Conservation (phyloP, 1,284 basidiomycete genomes). For the Ceratobasidium papillatum region DNA sequence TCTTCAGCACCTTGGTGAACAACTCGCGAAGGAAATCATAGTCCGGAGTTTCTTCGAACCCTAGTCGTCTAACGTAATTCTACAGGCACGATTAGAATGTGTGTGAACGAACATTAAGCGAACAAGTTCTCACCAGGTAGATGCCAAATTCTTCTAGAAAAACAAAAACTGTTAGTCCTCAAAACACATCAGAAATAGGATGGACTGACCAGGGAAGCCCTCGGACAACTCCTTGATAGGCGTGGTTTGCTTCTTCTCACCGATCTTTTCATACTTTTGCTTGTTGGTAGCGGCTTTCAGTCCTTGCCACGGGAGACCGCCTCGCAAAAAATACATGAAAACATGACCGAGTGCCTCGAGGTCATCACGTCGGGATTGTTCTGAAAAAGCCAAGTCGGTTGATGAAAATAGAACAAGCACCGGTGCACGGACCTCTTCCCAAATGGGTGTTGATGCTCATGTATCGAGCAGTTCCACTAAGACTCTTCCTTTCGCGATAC, state of each 20-base stretch:
- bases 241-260: slow-evolving; percentile 97
- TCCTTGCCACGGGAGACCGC: slow-evolving; percentile 94
- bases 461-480: slow-evolving; percentile 91
- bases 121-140: slow-evolving; percentile 59
- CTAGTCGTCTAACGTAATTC: slow-evolving; percentile 87
- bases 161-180: slow-evolving; percentile 17
- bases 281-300: slow-evolving; percentile 97
- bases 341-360: slow-evolving; percentile 95
- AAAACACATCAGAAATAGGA: neutral
- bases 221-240: slow-evolving; percentile 94
- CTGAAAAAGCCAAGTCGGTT: slow-evolving; percentile 54
- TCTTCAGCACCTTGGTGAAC: slow-evolving; percentile 91
- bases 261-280: slow-evolving; percentile 99
- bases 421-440: slow-evolving; percentile 71
- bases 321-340: slow-evolving; percentile 97
- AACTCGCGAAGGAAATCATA: slow-evolving; percentile 95
- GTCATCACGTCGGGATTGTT: slow-evolving; percentile 95
- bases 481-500: slow-evolving; percentile 92
- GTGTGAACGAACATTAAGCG: neutral
- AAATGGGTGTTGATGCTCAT: slow-evolving; percentile 98
- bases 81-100: slow-evolving; percentile 5
- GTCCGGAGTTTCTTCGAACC: slow-evolving; percentile 94
- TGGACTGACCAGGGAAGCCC: slow-evolving; percentile 82
- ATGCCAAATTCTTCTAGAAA: slow-evolving; percentile 83
- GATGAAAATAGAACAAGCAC: neutral